phyloP scores from a whole-genome alignment of 2,329 filamentous ascomycete species.

The Coniochaeta sp. region DNA sequence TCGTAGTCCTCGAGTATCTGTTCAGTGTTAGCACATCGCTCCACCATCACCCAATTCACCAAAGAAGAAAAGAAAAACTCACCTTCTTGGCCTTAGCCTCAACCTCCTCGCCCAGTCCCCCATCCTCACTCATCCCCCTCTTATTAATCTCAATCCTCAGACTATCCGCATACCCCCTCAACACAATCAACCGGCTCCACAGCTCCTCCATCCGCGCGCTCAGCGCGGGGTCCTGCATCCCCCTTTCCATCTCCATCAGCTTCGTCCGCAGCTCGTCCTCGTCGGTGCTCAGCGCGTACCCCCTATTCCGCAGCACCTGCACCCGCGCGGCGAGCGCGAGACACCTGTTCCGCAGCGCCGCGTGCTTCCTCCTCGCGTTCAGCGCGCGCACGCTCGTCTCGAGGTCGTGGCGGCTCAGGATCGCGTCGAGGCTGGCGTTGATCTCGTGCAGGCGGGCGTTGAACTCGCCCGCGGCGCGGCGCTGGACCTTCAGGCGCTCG shows the following conservation, averaged over 20 bases:
- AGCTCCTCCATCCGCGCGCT: conserved; percentile 75
- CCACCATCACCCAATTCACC: background rate
- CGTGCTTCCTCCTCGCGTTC: conserved; percentile 66
- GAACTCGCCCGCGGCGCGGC: conserved; percentile 60
- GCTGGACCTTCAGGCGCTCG: conserved; percentile 66
- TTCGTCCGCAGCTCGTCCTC: conserved; percentile 74
- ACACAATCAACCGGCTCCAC: conserved; percentile 72
- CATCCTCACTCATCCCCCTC: conserved; percentile 48
- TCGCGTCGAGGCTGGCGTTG: conserved; percentile 64
- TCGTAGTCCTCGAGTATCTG: conserved; percentile 77
- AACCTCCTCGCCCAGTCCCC: conserved; percentile 60
- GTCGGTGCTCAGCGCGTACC: conserved; percentile 71
- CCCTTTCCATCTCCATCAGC: conserved; percentile 60
- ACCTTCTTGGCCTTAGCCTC: conserved; percentile 71
- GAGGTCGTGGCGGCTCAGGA: conserved; percentile 71
- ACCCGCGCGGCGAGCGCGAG: conserved; percentile 71
- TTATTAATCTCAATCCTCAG: conserved; percentile 69
- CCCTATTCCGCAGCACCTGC: conserved; percentile 72
- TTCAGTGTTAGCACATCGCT: conserved; percentile 1
- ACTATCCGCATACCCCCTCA: conserved; percentile 65
- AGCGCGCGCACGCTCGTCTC: conserved; percentile 67
- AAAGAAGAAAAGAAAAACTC: conserved; percentile 19
- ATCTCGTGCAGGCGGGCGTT: conserved; percentile 71
- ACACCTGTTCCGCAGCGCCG: conserved; percentile 65
- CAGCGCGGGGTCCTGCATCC: conserved; percentile 67